Base-by-base conservation (phyloP, 257 asterid species). In the Jasminum sambac region DNA sequence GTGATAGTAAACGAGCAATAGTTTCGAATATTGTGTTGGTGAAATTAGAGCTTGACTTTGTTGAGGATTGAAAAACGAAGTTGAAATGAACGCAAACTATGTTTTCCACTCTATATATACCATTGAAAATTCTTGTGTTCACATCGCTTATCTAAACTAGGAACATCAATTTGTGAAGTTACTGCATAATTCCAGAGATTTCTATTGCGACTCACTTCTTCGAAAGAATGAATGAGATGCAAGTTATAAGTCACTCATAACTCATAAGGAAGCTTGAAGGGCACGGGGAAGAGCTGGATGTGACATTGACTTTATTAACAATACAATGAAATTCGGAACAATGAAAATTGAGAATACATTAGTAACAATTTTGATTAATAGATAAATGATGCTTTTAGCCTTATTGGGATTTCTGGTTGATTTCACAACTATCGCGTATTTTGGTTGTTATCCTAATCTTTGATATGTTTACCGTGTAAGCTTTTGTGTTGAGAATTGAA, bases 401-500 rank as follows among this genome's bases (percentile, higher is more conserved):
- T 68, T 62, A 39, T 39, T 57, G 24, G 25, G 67, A 16, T 39
- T 41, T 30, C 38, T 8, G 13, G 30, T 57, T n/a, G 41, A 70
- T 26, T 72, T 69, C 23, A 9, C 9, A 26, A 65, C 72, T 16
- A 26, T 55, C 57, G 62, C 60, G 30, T 44, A 30, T 64, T 77
- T 61, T 38, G 59, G 39, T 57, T 48, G 19, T 34, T 34, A 48
- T 55, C 48, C 63, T 59, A 63, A 58, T 19, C 72, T 43, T 52
- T 21, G 43, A 26, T 50, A 25, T 11, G 30, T 61, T n/a, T 69
- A 50, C 65, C 57, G 24, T 57, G 81, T 21, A 43, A 48, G 71
- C 16, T 70, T 72, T 38, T 64, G 40, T 68, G 58, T 63, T 41
- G 63, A 70, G 19, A 67, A 41, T 68, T 68, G 34, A 68, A 52